phyloP scores from a whole-genome alignment of 148 eudicot genomes.

The Amaranthus palmeri region DNA sequence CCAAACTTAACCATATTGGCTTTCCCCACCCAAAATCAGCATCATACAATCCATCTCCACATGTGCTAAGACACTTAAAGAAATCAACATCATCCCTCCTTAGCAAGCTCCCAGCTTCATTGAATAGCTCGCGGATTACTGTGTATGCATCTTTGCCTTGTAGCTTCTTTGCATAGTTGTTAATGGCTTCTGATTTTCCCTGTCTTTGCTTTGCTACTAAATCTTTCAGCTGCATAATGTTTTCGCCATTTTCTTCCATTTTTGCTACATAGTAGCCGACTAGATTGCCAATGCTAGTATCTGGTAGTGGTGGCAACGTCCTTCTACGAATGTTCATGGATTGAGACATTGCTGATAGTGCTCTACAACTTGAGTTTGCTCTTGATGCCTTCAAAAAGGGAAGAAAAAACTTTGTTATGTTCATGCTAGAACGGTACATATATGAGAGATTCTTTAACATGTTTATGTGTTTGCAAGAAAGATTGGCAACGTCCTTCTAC shows the following conservation, averaged over 20 bases:
- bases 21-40: slow-evolving; percentile 58
- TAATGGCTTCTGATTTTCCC: slow-evolving; percentile 29
- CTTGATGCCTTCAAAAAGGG: slow-evolving; percentile 24
- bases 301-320: slow-evolving; percentile 26
- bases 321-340: slow-evolving; percentile 38
- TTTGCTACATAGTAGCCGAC: slow-evolving; percentile 28
- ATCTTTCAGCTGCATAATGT: slow-evolving; percentile 4
- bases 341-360: slow-evolving; percentile 33
- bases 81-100: slow-evolving; percentile 29
- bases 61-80: slow-evolving; percentile 31
- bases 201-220: slow-evolving; percentile 29
- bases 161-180: slow-evolving; percentile 27
- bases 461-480: no score
- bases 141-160: slow-evolving; percentile 21
- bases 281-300: slow-evolving; percentile 30
- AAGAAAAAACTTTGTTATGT: neutral
- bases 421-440: slow-evolving; percentile 4
- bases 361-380: slow-evolving; percentile 13
- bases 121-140: slow-evolving; percentile 25
- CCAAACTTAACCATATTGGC: slow-evolving; percentile 34
- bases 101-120: slow-evolving; percentile 29
- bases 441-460: no score
- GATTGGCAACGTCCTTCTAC: no score
- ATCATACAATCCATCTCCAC: slow-evolving; percentile 34
- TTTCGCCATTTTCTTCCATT: slow-evolving; percentile 11